phyloP scores from a whole-genome alignment of 495 filamentous ascomycete genomes.

The Penicillium longicatenatum region DNA sequence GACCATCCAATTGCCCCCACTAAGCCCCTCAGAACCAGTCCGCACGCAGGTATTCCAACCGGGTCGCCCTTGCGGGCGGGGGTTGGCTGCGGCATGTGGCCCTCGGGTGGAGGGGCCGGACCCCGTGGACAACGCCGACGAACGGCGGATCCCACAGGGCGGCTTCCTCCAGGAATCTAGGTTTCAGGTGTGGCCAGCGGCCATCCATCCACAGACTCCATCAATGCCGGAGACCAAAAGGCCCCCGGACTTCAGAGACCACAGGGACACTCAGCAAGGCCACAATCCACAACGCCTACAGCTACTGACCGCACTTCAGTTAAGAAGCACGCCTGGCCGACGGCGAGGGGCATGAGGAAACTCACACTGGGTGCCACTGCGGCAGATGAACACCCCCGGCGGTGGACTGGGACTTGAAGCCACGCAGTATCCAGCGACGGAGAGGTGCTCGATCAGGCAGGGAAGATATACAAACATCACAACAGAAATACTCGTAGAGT shows the following conservation, averaged over 20 bases:
- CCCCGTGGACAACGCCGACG: constrained; percentile 27
- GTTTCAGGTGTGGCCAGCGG: constrained; percentile 42
- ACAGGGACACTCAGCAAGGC: neutral
- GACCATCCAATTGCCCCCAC: constrained; percentile 52
- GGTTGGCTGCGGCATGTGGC: constrained; percentile 33
- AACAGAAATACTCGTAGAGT: neutral
- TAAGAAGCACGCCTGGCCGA: neutral
- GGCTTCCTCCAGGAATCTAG: constrained; percentile 45
- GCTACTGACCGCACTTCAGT: neutral
- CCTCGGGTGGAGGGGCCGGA: constrained; percentile 38
- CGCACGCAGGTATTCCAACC: constrained; percentile 27
- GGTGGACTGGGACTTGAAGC: neutral
- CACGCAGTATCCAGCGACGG: neutral
- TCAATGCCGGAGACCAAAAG: constrained; percentile 24
- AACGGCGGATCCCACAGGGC: constrained; percentile 37
- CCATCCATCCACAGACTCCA: constrained; percentile 57
- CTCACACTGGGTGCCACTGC: neutral
- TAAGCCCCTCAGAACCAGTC: constrained; percentile 45
- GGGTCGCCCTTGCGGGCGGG: constrained; percentile 3
- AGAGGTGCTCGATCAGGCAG: constrained; percentile 14
- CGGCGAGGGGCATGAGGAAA: neutral
- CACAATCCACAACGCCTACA: neutral
- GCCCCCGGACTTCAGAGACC: constrained; percentile 25
- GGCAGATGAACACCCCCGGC: neutral
- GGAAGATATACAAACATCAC: constrained; percentile 2